Evolutionary conservation across 352 stramenopile genomes (phyloP).

Genomic region (Globisporangium barbulae): DNA sequence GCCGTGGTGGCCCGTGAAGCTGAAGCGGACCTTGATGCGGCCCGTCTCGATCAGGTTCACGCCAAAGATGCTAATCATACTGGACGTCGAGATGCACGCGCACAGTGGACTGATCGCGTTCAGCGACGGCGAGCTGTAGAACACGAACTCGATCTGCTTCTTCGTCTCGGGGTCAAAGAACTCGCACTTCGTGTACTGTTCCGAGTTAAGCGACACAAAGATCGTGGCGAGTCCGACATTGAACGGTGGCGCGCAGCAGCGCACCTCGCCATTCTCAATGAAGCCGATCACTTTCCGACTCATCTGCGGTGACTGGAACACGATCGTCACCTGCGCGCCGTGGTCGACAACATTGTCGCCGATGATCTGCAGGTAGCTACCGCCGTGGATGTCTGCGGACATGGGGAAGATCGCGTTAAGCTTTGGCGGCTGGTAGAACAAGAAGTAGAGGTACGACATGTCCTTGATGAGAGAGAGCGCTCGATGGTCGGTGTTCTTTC

Average conservation of each 20-base stretch:
- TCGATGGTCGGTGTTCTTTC: background rate
- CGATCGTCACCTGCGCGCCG: slow-evolving; percentile 47
- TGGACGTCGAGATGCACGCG: slow-evolving; percentile 44
- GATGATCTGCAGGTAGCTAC: slow-evolving; percentile 58
- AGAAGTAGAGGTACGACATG: slow-evolving; percentile 69
- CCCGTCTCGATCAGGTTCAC: slow-evolving; percentile 76
- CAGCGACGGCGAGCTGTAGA: slow-evolving; percentile 62
- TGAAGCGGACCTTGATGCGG: slow-evolving; percentile 64
- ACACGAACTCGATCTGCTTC: slow-evolving; percentile 57
- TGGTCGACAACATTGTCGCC: slow-evolving; percentile 67
- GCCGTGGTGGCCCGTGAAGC: slow-evolving; percentile 29
- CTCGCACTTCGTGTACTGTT: slow-evolving; percentile 72
- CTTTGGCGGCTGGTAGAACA: slow-evolving; percentile 65
- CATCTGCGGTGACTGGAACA: slow-evolving; percentile 51
- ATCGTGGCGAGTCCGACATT: slow-evolving; percentile 45
- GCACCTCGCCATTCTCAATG: slow-evolving; percentile 58
- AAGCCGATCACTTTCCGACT: slow-evolving; percentile 66
- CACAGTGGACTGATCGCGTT: slow-evolving; percentile 54
- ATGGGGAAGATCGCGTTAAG: slow-evolving; percentile 48
- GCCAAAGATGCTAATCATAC: slow-evolving; percentile 51
- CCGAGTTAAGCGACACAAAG: slow-evolving; percentile 69
- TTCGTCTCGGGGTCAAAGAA: slow-evolving; percentile 52
- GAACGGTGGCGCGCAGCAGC: slow-evolving; percentile 67
- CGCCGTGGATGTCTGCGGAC: slow-evolving; percentile 62
- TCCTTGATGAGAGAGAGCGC: slow-evolving; percentile 39